Percentiles rank a stretch among this genome's conserved stretches.
Conservation (phyloP, 805 yeast genomes). For the Yarrowia osloensis region DNA sequence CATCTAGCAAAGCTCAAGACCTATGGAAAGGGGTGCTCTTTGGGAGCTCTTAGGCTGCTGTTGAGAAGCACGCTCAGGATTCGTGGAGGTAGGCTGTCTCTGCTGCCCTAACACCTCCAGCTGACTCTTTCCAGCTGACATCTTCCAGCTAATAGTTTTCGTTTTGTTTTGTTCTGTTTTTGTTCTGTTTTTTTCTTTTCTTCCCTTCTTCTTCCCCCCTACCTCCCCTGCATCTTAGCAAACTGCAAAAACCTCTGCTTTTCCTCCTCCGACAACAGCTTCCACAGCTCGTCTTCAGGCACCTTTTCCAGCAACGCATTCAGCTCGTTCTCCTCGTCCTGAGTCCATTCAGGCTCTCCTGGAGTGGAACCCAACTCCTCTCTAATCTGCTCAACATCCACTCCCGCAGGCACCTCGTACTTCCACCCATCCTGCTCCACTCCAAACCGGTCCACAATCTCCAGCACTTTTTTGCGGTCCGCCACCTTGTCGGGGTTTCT, state of each 20-base stretch:
- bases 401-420: constrained; percentile 31
- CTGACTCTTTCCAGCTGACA: too few species aligned
- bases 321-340: constrained; percentile 32
- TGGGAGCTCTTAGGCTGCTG: too few species aligned
- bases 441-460: constrained; percentile 31
- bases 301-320: constrained; percentile 32
- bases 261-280: constrained; percentile 33
- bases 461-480: constrained; percentile 32
- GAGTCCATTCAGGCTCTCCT: neutral
- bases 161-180: too few species aligned
- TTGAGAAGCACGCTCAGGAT: too few species aligned
- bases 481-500: constrained; percentile 1
- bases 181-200: too few species aligned
- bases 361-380: neutral
- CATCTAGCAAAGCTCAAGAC: too few species aligned
- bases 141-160: too few species aligned
- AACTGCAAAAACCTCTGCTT: constrained; percentile 21
- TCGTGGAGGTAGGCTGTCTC: too few species aligned
- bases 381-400: neutral
- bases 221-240: constrained; percentile 23
- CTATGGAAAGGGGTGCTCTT: too few species aligned
- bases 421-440: constrained; percentile 31
- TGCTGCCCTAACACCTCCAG: too few species aligned
- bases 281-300: constrained; percentile 33
- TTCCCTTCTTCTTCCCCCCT: too few species aligned